A percentile compares a stretch with the other conserved stretches of the same genome.
Conservation (phyloP, 495 filamentous ascomycete species). For the Chaetomium fimeti region DNA sequence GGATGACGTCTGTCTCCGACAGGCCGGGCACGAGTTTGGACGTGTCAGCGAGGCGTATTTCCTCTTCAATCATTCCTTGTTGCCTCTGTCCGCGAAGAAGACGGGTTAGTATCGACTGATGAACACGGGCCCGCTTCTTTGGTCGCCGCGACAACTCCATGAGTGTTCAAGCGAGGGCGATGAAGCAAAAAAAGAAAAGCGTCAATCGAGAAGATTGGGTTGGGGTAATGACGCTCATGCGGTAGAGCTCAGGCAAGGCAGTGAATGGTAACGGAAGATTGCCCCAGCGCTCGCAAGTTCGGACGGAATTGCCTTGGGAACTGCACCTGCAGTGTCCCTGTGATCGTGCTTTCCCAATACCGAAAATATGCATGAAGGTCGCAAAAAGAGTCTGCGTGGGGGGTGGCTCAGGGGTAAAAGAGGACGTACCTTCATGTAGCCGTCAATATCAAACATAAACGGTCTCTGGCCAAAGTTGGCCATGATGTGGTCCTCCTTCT, state of each 20-base stretch:
- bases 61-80: conserved; percentile 49
- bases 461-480: conserved; percentile 90
- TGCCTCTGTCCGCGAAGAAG: conserved; percentile 53
- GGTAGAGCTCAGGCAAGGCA: not conserved
- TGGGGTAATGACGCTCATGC: not conserved
- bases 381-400: no score
- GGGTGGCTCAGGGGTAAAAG: not conserved
- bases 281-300: conserved; percentile 4
- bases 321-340: not conserved
- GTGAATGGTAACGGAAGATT: not conserved
- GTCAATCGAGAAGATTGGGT: not conserved
- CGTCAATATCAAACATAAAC: conserved; percentile 92
- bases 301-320: not conserved
- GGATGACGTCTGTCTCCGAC: conserved; percentile 74
- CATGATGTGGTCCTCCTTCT: conserved; percentile 73
- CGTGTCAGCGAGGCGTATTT: conserved; percentile 40
- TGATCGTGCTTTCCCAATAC: not conserved
- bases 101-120: conserved; percentile 4
- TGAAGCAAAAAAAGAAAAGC: not conserved
- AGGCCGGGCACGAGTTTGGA: conserved; percentile 62
- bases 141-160: not conserved
- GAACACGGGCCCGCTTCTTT: not conserved
- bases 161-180: not conserved
- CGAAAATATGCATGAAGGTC: no score
- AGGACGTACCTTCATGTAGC: conserved; percentile 67